These are phyloP conservation scores for Lepidium didymum DNA, from an alignment of 345 rosid species.

Conservation along the genomic window DNA sequence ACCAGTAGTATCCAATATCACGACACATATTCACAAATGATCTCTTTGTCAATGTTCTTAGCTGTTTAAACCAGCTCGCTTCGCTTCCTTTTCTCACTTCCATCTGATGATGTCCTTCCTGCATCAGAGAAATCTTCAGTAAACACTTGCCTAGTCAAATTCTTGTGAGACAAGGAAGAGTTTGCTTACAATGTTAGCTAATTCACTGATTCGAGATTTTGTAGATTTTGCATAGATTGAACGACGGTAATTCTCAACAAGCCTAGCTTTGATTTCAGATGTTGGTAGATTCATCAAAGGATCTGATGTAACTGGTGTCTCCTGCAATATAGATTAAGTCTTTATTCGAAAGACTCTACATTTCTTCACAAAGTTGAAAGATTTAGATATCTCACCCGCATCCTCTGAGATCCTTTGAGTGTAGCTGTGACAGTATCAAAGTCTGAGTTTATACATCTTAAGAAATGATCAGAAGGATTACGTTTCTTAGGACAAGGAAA, in stretches of 20 bases:
- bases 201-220: constrained; percentile 46
- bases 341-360: background rate
- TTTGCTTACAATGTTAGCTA: constrained; percentile 54
- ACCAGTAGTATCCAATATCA: constrained; percentile 80
- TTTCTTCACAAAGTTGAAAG: background rate
- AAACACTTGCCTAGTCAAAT: background rate
- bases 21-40: constrained; percentile 72
- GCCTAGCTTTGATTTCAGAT: constrained; percentile 67
- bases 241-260: constrained; percentile 57
- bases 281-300: constrained; percentile 66
- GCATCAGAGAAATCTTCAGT: background rate
- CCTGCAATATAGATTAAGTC: constrained; percentile 30
- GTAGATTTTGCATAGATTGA: constrained; percentile 45
- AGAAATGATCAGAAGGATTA: constrained; percentile 71
- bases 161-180: background rate
- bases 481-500: constrained; percentile 64
- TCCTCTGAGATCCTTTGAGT: constrained; percentile 33
- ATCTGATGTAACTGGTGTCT: constrained; percentile 54
- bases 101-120: constrained; percentile 48
- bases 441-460: constrained; percentile 60
- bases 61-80: constrained; percentile 65
- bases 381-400: constrained; percentile 11
- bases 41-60: constrained; percentile 50
- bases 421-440: constrained; percentile 46
- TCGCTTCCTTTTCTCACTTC: constrained; percentile 33